These are phyloP conservation scores for Lipomyces chichibuensis DNA, from an alignment of 805 yeast genomes.

Conservation along the genomic window DNA sequence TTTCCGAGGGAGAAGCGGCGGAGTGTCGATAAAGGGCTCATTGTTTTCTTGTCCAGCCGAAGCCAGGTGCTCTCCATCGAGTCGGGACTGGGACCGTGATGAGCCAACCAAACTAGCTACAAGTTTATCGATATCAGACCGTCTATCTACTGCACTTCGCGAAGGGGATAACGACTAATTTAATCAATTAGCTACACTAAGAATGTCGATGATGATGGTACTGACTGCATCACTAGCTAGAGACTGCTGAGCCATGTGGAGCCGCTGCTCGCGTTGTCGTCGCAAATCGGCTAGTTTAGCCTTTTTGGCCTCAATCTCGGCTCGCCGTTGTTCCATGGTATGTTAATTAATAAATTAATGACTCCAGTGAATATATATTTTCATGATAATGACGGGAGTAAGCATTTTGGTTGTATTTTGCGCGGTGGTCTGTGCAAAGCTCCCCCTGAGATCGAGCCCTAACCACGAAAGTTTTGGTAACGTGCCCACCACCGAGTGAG, in stretches of 20 bases:
- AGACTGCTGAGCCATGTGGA: constrained; percentile 5
- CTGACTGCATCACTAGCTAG: constrained; percentile 16
- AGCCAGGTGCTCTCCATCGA: not conserved
- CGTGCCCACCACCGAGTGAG: too few species aligned
- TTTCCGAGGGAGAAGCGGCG: not conserved
- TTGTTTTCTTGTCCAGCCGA: not conserved
- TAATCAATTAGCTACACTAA: not conserved
- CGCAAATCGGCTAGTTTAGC: constrained; percentile 57
- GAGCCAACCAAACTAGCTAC: constrained; percentile 38
- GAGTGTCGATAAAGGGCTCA: not conserved
- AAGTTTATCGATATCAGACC: constrained; percentile 39
- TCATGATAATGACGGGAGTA: not conserved
- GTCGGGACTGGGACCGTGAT: constrained; percentile 8
- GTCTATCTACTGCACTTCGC: constrained; percentile 9
- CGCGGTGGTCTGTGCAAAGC: too few species aligned
- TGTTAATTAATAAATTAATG: not conserved
- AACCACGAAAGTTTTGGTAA: too few species aligned
- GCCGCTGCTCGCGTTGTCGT: constrained; percentile 49
- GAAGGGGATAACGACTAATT: constrained; percentile 16
- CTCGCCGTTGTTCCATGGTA: constrained; percentile 42
- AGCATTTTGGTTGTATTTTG: too few species aligned
- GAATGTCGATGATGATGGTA: not conserved
- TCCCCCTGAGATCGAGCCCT: too few species aligned
- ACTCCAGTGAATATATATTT: not conserved
- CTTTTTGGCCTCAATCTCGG: constrained; percentile 57